Conservation (phyloP, 1,139 yeast genomes). For the Sugiyamaella pinicola region DNA sequence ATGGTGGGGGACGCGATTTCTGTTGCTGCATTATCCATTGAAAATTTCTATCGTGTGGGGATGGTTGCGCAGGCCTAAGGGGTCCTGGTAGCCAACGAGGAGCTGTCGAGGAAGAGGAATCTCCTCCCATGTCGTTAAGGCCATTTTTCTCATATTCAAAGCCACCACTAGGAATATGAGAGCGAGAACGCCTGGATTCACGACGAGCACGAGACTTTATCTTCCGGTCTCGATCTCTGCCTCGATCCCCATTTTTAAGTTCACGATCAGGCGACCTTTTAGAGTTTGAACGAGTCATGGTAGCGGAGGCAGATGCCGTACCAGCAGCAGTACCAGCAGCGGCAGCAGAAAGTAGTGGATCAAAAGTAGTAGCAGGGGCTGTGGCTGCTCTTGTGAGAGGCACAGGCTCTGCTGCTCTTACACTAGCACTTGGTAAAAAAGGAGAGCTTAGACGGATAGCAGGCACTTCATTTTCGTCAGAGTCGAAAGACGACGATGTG, state of each 20-base stretch:
- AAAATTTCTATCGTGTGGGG: background rate
- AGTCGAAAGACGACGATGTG: constrained; percentile 9
- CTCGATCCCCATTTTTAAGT: background rate
- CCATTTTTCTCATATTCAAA: constrained; percentile 18
- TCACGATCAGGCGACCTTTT: constrained; percentile 5
- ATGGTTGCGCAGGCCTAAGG: constrained; percentile 14
- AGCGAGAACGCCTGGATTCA: background rate
- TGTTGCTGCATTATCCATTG: constrained; percentile 17
- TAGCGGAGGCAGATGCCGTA: background rate
- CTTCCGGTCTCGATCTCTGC: background rate
- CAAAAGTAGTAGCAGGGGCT: constrained; percentile 1
- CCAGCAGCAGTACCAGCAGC: constrained; percentile 14
- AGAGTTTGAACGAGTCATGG: background rate
- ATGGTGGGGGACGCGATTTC: background rate
- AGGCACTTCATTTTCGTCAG: constrained; percentile 30
- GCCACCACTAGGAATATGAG: constrained; percentile 5
- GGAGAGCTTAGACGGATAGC: constrained; percentile 22
- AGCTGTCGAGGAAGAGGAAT: background rate
- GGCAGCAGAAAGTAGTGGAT: constrained; percentile 7
- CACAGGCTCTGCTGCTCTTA: background rate
- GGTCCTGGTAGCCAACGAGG: constrained; percentile 10
- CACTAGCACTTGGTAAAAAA: background rate
- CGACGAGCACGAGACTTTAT: constrained; percentile 4
- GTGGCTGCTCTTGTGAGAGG: constrained; percentile 8
- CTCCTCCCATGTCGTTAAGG: background rate